Evolutionary conservation across 352 stramenopile genomes (phyloP), one percentile per base, ranked within the genome.

Genomic region (Phytophthora cryptogea): DNA sequence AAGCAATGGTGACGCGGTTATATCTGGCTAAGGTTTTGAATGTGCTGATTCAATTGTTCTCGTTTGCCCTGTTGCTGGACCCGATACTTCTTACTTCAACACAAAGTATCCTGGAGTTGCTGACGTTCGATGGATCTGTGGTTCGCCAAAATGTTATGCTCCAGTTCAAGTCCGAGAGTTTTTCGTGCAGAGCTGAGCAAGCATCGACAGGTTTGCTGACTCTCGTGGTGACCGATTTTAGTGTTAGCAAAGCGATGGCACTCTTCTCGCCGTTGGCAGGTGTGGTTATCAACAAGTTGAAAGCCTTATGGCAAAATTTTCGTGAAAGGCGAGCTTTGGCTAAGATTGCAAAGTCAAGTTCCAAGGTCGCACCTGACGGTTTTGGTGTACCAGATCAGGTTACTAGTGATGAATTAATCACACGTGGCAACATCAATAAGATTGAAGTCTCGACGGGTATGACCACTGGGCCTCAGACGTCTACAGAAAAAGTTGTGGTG

Each of bases 11-110:
- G 32, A 91, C 77, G 23, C 78, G 83, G 1, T 46, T 94, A 37
- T 94, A 92, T 46, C 40, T 94, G 39, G 81, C 86, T n/a, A 92
- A 94, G 60, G 81, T 90, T 23, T 68, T 94, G 14, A 94, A 94
- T 47, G 80, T 90, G 1, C 36, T 92, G 13, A 91, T 94, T 43
- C 86, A 94, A 56, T 40, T 94, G 23, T 80, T 83, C 52, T 92
- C 86, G 20, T 92, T 87, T 54, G 68, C 70, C 17, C 58, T 92
- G 23, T 63, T 94, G 7, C 47, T 92, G 6, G 76, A 93, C 16
- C 86, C 86, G 14, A 81, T 82, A 28, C 33, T 94, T 45, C 68
- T 87, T 27, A 86, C 81, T 1, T 70, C 59, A 0, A 73, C 43
- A 4, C 55, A 71, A 44, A 76, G 49, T 10, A 52, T 86, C 41